Evolutionary conservation across 1,284 basidiomycete species (phyloP).

Genomic region (Puccinia coronata): DNA sequence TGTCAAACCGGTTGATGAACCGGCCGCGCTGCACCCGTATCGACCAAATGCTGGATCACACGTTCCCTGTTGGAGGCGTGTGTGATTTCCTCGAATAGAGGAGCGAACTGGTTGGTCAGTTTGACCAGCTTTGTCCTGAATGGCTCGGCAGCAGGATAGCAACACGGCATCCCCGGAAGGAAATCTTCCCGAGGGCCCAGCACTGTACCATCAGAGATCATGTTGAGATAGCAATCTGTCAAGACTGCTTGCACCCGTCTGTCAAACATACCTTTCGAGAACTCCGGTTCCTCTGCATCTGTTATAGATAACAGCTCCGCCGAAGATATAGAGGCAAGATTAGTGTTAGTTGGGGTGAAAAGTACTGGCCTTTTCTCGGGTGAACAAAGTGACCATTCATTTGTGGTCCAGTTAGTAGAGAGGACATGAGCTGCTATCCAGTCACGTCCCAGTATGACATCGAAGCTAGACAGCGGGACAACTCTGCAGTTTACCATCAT

Average conservation of each 20-base stretch:
- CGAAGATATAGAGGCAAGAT: background rate
- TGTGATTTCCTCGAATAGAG: background rate
- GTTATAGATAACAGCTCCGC: background rate
- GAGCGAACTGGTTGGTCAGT: background rate
- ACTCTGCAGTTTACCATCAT: background rate
- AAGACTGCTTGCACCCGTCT: background rate
- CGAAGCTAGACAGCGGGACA: background rate
- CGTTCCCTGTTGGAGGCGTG: background rate
- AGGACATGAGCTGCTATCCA: background rate
- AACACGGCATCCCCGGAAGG: background rate
- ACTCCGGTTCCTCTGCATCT: background rate
- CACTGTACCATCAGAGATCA: background rate
- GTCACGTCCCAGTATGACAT: slow-evolving; percentile 10
- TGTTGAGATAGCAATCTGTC: background rate
- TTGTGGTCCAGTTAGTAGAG: slow-evolving; percentile 5
- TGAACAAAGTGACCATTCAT: background rate
- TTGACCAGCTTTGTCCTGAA: background rate
- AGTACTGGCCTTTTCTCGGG: background rate
- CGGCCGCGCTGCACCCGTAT: background rate
- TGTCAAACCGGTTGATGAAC: slow-evolving; percentile 1
- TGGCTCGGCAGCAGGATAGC: background rate
- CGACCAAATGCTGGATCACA: background rate
- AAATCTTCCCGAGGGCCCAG: background rate
- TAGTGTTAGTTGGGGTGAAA: background rate
- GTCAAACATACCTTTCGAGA: background rate